These are phyloP conservation scores for Chlorella sp. DNA, from an alignment of 139 green algal genomes.

Conservation along the genomic window DNA sequence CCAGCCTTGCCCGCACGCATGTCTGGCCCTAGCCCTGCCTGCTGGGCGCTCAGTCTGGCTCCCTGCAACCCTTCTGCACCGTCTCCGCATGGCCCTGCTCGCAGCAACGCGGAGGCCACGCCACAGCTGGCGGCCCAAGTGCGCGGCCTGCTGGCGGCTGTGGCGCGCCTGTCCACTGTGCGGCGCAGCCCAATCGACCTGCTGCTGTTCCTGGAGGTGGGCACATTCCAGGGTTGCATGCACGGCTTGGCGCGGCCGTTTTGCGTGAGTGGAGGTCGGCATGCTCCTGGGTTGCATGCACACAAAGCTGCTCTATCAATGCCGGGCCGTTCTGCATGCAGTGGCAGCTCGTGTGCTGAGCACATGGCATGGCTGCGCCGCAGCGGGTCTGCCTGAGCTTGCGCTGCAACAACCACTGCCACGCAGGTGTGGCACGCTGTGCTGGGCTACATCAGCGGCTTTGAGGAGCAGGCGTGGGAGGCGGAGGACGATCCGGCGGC, in stretches of 20 bases:
- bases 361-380: background rate
- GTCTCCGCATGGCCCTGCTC: too few relatives aligned
- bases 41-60: background rate
- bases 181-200: slow-evolving; percentile 6
- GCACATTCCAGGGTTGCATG: background rate
- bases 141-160: background rate
- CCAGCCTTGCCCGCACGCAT: background rate
- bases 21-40: background rate
- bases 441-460: slow-evolving; percentile 27
- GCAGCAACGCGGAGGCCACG: slow-evolving; percentile 9
- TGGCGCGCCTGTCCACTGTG: slow-evolving; percentile 6
- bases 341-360: background rate
- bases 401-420: too few relatives aligned
- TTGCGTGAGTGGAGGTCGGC: background rate
- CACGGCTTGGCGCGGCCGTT: background rate
- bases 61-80: too few relatives aligned
- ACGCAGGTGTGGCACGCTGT: slow-evolving; percentile 43
- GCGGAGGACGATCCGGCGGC: background rate
- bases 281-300: background rate
- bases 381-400: too few relatives aligned
- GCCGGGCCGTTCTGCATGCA: background rate
- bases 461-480: slow-evolving; percentile 26
- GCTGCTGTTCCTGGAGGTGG: slow-evolving; percentile 28
- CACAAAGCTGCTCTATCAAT: too few relatives aligned
- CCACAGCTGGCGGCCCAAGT: background rate